Percentiles rank a stretch among this genome's conserved stretches.
phyloP scores from a whole-genome alignment of 805 yeast species.

The Schizosaccharomyces octosporus region DNA sequence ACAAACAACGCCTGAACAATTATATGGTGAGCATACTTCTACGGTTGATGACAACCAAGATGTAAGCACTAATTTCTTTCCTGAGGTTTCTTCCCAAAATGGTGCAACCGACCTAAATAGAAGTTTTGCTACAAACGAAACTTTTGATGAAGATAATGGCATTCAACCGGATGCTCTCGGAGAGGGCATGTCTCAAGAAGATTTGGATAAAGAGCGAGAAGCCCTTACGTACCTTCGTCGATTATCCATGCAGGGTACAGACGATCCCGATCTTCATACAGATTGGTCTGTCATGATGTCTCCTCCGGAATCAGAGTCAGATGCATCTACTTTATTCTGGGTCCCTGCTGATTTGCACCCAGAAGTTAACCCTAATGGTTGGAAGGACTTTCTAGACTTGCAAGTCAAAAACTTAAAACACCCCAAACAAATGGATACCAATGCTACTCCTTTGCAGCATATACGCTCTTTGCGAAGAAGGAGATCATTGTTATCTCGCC shows the following conservation, averaged over 20 bases:
- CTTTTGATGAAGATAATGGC: neutral
- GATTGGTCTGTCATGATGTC: neutral
- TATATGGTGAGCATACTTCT: no score
- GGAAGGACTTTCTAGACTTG: slow-evolving; percentile 19
- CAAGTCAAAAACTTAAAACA: slow-evolving; percentile 16
- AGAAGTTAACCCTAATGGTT: slow-evolving; percentile 74
- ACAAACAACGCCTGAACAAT: no score
- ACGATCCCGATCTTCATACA: slow-evolving; percentile 1
- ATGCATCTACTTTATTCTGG: slow-evolving; percentile 45
- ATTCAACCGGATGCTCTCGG: no score
- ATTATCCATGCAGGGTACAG: neutral
- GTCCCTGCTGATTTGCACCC: slow-evolving; percentile 92
- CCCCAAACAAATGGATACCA: neutral
- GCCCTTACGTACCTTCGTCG: neutral
- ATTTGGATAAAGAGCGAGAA: neutral
- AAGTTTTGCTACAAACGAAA: neutral
- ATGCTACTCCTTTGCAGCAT: neutral
- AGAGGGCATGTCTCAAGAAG: neutral
- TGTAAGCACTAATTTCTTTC: no score
- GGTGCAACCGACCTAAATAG: no score
- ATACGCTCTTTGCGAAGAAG: neutral
- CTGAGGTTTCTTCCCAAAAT: no score
- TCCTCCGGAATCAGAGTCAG: neutral
- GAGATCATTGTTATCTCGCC: neutral
- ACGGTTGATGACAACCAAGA: no score